A percentile compares a stretch with the other conserved stretches of the same genome.
phyloP scores from a whole-genome alignment of 768 basidiomycete genomes.

The Collybia sp. region DNA sequence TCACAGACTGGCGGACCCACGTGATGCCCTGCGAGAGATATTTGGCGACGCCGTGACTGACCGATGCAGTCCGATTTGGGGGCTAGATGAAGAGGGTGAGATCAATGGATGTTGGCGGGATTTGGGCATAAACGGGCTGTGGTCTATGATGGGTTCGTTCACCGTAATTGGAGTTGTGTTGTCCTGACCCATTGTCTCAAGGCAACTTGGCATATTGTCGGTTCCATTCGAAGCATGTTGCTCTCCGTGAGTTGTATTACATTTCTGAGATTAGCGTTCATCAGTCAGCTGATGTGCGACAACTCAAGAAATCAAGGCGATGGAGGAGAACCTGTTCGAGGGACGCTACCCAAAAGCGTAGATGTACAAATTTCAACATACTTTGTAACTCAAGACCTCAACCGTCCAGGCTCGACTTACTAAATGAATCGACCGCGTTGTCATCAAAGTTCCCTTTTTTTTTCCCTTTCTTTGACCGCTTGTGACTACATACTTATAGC shows the following conservation, averaged over 20 bases:
- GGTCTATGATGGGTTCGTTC: conserved; percentile 44
- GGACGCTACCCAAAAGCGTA: neutral
- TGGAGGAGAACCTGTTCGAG: conserved; percentile 40
- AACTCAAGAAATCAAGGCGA: conserved; percentile 57
- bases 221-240: conserved; percentile 54
- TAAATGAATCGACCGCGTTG: no score
- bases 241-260: conserved; percentile 41
- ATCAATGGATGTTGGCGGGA: conserved; percentile 37
- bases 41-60: conserved; percentile 33
- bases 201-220: conserved; percentile 48
- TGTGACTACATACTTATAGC: no score
- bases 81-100: conserved; percentile 52
- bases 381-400: no score
- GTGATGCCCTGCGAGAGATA: conserved; percentile 26
- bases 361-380: no score
- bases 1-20: conserved; percentile 34
- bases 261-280: neutral
- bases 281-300: neutral
- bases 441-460: no score
- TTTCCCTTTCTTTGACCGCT: no score
- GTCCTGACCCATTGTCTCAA: neutral
- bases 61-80: conserved; percentile 46
- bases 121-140: conserved; percentile 38
- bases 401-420: no score
- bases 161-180: neutral